Percentiles rank a stretch among this genome's conserved stretches.
phyloP scores from a whole-genome alignment of 176 grass and related monocot genomes.

The Stipa capillata region DNA sequence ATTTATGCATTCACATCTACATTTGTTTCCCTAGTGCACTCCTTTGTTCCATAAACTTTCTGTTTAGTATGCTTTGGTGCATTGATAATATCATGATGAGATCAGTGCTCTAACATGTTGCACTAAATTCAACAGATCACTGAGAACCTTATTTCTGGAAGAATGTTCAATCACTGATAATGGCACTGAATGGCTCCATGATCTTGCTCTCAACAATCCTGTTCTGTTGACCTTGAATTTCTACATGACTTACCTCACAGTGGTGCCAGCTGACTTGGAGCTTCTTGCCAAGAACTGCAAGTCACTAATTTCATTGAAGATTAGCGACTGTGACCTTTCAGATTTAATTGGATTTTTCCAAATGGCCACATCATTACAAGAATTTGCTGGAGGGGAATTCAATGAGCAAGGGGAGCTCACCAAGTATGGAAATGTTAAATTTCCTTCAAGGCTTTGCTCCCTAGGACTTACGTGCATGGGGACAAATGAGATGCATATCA shows the following conservation, averaged over 20 bases:
- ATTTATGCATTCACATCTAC: background rate
- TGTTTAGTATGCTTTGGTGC: background rate
- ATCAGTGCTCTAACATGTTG: slow-evolving; percentile 19
- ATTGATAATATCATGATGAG: background rate
- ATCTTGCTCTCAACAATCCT: slow-evolving; percentile 49
- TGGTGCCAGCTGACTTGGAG: slow-evolving; percentile 45
- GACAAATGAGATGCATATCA: slow-evolving; percentile 48
- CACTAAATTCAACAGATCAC: slow-evolving; percentile 32
- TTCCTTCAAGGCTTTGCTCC: slow-evolving; percentile 52
- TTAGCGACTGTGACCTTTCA: slow-evolving; percentile 70
- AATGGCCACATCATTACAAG: slow-evolving; percentile 40
- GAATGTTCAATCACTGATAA: slow-evolving; percentile 46
- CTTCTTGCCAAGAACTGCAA: slow-evolving; percentile 62
- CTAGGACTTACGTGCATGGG: slow-evolving; percentile 77
- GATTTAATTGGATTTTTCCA: slow-evolving; percentile 51
- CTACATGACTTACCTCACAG: slow-evolving; percentile 54
- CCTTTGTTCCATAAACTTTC: background rate
- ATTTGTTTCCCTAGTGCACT: slow-evolving; percentile 10
- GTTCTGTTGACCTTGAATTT: slow-evolving; percentile 61
- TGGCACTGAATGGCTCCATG: slow-evolving; percentile 43
- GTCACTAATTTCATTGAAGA: slow-evolving; percentile 68
- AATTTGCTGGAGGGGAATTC: slow-evolving; percentile 67
- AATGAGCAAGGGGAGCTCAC: slow-evolving; percentile 47
- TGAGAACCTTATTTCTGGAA: slow-evolving; percentile 64
- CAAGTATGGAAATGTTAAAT: slow-evolving; percentile 29